Base-by-base conservation (phyloP, 2,329 filamentous ascomycete species). In the Aspergillus sclerotialis region DNA sequence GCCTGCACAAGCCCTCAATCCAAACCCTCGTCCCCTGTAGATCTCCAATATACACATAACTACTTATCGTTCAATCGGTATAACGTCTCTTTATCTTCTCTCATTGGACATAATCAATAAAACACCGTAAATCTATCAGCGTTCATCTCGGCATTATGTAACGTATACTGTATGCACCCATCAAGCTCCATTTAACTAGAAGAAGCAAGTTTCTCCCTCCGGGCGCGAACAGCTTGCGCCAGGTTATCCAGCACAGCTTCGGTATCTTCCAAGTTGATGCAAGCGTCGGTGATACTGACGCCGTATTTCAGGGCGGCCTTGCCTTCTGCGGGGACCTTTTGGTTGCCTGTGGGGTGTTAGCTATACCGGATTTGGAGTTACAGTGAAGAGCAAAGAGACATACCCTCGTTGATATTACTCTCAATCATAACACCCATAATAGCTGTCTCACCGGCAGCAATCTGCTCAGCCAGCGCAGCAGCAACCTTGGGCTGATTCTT, bases 401-500 rank as follows among this genome's bases (percentile, higher is more conserved):
- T 61, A 83, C 84, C 89, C 68, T 95, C 90, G 54, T 92, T 83
- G 67, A 96, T 93, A 64, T 96, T 85, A 64, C 85, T 93, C 72
- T 98, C 92, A 55, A 98, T 94, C 92, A 98, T 98, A 40, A 96
- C 86, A 53, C 92, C 92, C 78, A 95, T 90, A 55, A 98, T 92
- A 32, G 72, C 82, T 3, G 75, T 75, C 68, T 96, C 90, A 23
- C 92, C 92, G 38, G 75, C 78, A 36, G 81, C 73, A 40, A 98
- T 84, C 67, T 96, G 92, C 54, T 84, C 80, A 2, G 85, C 88
- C 37, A 98, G 62, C 8, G 72, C 76, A 33, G 78, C 80, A 4
- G 88, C 89, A 13, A 98, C 92, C 73, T 90, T 88, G 48, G 89
- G 89, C 68, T 98, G 92, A 65, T 96, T 98, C 69, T 81, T 88